phyloP scores from a whole-genome alignment of 108 stramenopile species.

The Cyclotella kingstonii region DNA sequence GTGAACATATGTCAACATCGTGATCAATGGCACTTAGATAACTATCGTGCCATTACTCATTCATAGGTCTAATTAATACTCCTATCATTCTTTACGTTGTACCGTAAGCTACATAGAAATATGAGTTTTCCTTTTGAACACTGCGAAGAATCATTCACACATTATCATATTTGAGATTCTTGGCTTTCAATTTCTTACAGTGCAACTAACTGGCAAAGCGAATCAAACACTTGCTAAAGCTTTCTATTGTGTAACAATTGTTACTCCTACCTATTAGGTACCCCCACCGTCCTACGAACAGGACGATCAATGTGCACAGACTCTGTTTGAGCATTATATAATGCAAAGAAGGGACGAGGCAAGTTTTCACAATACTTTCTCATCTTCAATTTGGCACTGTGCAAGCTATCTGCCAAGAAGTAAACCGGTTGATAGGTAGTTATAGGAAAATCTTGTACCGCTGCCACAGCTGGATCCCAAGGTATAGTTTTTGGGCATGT shows the following conservation, averaged over 20 bases:
- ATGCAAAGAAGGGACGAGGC: slow-evolving; percentile 85
- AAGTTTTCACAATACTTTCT: slow-evolving; percentile 84
- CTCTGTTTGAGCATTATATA: slow-evolving; percentile 85
- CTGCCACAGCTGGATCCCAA: slow-evolving; percentile 93
- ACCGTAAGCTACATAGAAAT: no score
- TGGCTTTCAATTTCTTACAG: no score
- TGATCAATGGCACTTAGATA: no score
- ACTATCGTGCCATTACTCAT: no score
- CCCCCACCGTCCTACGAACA: slow-evolving; percentile 50
- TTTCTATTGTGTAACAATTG: neutral
- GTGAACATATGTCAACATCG: no score
- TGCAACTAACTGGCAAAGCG: no score
- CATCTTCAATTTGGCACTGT: slow-evolving; percentile 87
- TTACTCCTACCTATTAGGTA: neutral
- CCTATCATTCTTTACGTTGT: no score
- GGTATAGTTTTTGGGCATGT: slow-evolving; percentile 71
- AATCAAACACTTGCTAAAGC: no score
- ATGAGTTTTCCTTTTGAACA: no score
- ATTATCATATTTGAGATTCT: no score
- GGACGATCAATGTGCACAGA: slow-evolving; percentile 86
- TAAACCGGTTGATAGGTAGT: slow-evolving; percentile 96
- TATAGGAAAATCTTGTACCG: slow-evolving; percentile 89
- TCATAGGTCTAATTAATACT: no score
- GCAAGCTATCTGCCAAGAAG: slow-evolving; percentile 90
- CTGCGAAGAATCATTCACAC: no score